Evolutionary conservation across 2,329 filamentous ascomycete genomes (phyloP).

Genomic region (Orbilia ellipsospora): DNA sequence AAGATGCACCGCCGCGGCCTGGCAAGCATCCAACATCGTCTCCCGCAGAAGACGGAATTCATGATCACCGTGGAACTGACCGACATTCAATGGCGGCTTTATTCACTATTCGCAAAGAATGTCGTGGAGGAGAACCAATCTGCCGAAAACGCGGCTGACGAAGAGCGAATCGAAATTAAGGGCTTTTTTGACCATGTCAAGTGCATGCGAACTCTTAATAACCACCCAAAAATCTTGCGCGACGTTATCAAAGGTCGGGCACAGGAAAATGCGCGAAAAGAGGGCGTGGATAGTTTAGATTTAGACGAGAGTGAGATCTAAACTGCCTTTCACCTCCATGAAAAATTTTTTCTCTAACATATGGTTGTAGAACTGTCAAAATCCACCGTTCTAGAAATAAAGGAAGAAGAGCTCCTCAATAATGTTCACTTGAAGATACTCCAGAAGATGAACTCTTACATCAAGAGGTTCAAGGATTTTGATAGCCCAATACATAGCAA

Average conservation of each 20-base stretch:
- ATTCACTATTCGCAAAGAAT: slow-evolving; percentile 62
- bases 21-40: slow-evolving; percentile 71
- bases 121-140: slow-evolving; percentile 20
- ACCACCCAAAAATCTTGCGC: slow-evolving; percentile 27
- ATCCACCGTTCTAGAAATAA: slow-evolving; percentile 4
- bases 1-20: slow-evolving; percentile 83
- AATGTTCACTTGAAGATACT: slow-evolving; percentile 28
- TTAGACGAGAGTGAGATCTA: slow-evolving; percentile 8
- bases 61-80: slow-evolving; percentile 79
- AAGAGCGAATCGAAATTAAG: slow-evolving; percentile 17
- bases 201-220: slow-evolving; percentile 27
- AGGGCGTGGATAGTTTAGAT: not conserved
- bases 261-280: slow-evolving; percentile 21
- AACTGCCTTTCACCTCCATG: not conserved
- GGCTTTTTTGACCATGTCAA: slow-evolving; percentile 43
- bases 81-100: slow-evolving; percentile 72
- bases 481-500: slow-evolving; percentile 26
- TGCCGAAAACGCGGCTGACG: not conserved
- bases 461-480: not conserved
- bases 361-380: slow-evolving; percentile 3
- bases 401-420: slow-evolving; percentile 16
- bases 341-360: not conserved
- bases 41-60: slow-evolving; percentile 83
- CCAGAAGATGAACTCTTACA: slow-evolving; percentile 3
- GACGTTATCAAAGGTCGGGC: slow-evolving; percentile 29